Conservation (phyloP, 129 eudicot genomes). For the Saposhnikovia divaricata region DNA sequence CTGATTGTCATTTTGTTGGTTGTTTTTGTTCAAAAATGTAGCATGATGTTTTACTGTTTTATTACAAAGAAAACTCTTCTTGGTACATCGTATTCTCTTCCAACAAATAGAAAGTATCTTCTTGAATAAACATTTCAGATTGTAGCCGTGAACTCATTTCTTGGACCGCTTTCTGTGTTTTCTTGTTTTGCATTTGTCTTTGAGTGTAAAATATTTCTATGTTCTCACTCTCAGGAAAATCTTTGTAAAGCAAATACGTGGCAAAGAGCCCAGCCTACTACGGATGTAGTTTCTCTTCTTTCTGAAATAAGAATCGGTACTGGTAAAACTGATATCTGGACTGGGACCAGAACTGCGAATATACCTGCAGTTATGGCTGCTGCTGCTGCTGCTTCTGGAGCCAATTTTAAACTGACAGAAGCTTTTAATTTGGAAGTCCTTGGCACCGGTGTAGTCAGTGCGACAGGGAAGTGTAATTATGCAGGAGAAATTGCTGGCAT, state of each 20-base stretch:
- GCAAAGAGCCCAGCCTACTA: conserved; percentile 88
- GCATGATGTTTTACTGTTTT: background rate
- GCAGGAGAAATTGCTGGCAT: conserved; percentile 99
- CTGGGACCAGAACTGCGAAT: conserved; percentile 86
- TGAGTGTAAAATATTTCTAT: background rate
- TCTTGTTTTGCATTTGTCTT: background rate
- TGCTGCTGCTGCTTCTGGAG: conserved; percentile 99
- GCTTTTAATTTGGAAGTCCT: conserved; percentile 91
- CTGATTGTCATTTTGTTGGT: background rate
- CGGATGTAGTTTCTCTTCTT: conserved; percentile 89
- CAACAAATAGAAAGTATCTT: background rate
- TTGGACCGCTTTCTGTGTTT: background rate
- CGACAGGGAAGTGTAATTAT: conserved; percentile 85
- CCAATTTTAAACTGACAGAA: conserved; percentile 59
- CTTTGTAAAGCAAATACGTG: conserved; percentile 84
- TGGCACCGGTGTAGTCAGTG: conserved; percentile 89
- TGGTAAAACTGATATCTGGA: conserved; percentile 81
- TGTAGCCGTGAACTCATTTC: background rate
- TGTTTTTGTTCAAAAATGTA: background rate
- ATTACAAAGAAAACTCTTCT: background rate
- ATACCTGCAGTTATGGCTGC: conserved; percentile 99
- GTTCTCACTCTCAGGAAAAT: conserved; percentile 53
- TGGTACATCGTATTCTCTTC: background rate
- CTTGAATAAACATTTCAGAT: background rate
- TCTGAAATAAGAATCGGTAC: conserved; percentile 93